Evolutionary conservation across 2,329 filamentous ascomycete genomes (phyloP).

Genomic region (Xylariaceae sp.): DNA sequence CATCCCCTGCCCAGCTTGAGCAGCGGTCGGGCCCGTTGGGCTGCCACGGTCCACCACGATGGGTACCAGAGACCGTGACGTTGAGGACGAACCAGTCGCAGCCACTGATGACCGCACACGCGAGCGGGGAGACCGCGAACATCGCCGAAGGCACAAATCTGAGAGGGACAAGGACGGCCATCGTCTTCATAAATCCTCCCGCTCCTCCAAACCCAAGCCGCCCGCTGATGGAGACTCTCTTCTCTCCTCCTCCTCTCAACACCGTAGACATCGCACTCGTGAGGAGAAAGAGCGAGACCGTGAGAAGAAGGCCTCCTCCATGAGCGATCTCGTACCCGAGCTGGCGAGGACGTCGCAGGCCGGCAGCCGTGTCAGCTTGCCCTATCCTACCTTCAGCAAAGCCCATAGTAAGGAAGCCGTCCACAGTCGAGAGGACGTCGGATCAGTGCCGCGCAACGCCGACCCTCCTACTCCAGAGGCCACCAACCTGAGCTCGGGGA

Average conservation of each 20-base stretch:
- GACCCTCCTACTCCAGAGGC: constrained; percentile 65
- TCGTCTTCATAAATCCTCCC: constrained; percentile 23
- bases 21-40: constrained; percentile 27
- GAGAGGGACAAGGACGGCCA: constrained; percentile 18
- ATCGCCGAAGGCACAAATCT: constrained; percentile 13
- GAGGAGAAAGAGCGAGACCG: constrained; percentile 26
- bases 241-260: constrained; percentile 17
- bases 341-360: constrained; percentile 18
- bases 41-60: constrained; percentile 23
- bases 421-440: constrained; percentile 48
- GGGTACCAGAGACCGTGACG: constrained; percentile 24
- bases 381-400: constrained; percentile 48
- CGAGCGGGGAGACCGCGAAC: constrained; percentile 9
- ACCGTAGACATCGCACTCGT: constrained; percentile 27
- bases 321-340: constrained; percentile 29
- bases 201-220: constrained; percentile 23
- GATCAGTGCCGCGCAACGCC: constrained; percentile 25
- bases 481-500: constrained; percentile 60
- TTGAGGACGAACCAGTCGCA: constrained; percentile 11
- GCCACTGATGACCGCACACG: constrained; percentile 18
- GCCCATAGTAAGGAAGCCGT: constrained; percentile 87
- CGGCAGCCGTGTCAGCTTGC: constrained; percentile 27
- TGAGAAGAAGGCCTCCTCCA: constrained; percentile 25
- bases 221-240: constrained; percentile 22
- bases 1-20: constrained; percentile 12